Base-by-base conservation (phyloP, 2,329 filamentous ascomycete genomes). In the Trichoderma sp. region DNA sequence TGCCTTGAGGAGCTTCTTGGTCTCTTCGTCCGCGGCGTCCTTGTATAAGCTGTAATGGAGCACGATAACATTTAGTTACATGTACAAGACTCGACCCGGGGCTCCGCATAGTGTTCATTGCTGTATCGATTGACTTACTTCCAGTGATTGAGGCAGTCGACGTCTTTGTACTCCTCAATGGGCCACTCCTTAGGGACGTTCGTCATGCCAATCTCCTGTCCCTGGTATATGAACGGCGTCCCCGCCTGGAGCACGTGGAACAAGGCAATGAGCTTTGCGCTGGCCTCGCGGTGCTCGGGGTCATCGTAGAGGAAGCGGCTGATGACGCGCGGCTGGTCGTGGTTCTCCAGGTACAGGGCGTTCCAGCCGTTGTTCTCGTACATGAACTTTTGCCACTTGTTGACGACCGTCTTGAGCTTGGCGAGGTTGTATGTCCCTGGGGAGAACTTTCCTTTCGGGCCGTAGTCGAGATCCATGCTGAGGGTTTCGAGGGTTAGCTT, bases 171-270 rank as follows among this genome's bases (percentile, higher is more conserved):
- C 69, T 90, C 85, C 3, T 85, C 78, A 60, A 90, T 85, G 1
- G 77, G 76, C 86, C 88, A 90, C 5, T 81, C 78, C 10, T 76
- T 75, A 2, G 88, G 87, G 21, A 88, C 80, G 70, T 90, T 90
- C 41, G 82, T 79, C 84, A 89, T 89, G 19, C 86, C 88, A 41
- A 90, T 79, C 74, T 90, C 88, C 72, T 90, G 86, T 14, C 88
- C 88, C 73, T 90, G 88, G 72, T 89, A 90, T n/a, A 90, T 76
- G 71, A 88, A 90, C 0, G 87, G 79, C 0, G 88, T 89, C 17
- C 88, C 88, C 2, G 83, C 80, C 68, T 88, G 83, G 57, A 86
- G 78, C 3, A 78, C 80, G 65, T 87, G 78, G 67, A 88, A 81
- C 9, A 84, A 78, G 21, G 86, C 82, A 17, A 90, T 76, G 75